Evolutionary conservation across 768 basidiomycete genomes (phyloP).

Genomic region (Amanita pseudoporphyria): DNA sequence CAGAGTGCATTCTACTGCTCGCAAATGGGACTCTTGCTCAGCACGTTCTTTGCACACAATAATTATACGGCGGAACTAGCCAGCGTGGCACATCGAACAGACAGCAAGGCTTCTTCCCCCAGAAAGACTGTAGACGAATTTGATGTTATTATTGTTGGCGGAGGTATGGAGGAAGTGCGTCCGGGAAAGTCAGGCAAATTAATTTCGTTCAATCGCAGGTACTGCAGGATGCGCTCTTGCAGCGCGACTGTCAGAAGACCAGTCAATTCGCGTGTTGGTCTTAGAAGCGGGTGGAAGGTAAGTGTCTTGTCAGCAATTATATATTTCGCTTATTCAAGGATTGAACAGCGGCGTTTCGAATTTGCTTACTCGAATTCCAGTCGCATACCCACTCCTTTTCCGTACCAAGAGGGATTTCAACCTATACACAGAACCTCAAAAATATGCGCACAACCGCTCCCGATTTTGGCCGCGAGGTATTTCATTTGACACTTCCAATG

Average conservation of each 20-base stretch:
- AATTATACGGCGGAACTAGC: slow-evolving; percentile 17
- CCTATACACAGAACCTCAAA: slow-evolving; percentile 47
- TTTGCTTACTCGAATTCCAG: slow-evolving; percentile 30
- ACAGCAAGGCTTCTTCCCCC: neutral
- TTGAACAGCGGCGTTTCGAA: slow-evolving; percentile 31
- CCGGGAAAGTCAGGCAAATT: neutral
- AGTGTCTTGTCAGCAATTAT: slow-evolving; percentile 4
- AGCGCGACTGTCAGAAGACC: slow-evolving; percentile 46
- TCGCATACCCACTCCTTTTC: slow-evolving; percentile 30
- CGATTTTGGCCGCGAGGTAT: slow-evolving; percentile 59
- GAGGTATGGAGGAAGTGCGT: slow-evolving; percentile 24
- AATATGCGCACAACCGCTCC: slow-evolving; percentile 30
- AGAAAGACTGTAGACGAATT: slow-evolving; percentile 21
- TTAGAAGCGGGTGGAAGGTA: slow-evolving; percentile 56
- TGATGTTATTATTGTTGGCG: slow-evolving; percentile 45
- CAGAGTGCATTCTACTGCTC: slow-evolving; percentile 2
- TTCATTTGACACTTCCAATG: neutral
- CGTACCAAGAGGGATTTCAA: slow-evolving; percentile 36
- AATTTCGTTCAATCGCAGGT: slow-evolving; percentile 23
- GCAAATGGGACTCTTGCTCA: slow-evolving; percentile 16
- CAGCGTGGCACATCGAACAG: slow-evolving; percentile 11
- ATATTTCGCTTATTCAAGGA: neutral
- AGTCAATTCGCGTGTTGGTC: slow-evolving; percentile 38
- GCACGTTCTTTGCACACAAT: slow-evolving; percentile 13
- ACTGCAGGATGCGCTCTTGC: slow-evolving; percentile 55